phyloP scores from a whole-genome alignment of 495 filamentous ascomycete species.

The Penicillium cosmopolitanum region DNA sequence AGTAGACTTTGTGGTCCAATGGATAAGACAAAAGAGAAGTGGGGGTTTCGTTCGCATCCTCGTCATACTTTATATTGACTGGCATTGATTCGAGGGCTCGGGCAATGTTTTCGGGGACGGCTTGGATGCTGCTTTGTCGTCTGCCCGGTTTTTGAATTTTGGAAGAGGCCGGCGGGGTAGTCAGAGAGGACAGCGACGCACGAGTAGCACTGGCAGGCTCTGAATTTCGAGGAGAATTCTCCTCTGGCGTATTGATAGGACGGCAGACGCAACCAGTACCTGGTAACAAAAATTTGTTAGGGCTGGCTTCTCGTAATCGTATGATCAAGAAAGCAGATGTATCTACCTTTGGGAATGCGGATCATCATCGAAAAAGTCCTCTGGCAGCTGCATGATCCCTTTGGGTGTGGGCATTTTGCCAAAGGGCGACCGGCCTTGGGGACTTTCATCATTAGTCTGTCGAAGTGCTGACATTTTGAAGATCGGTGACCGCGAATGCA shows the following conservation, averaged over 20 bases:
- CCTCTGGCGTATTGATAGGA: neutral
- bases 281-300: conserved; percentile 23
- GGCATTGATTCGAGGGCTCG: conserved; percentile 32
- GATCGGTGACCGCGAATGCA: conserved; percentile 88
- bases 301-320: conserved; percentile 17
- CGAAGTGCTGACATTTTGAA: conserved; percentile 78
- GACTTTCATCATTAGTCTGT: conserved; percentile 76
- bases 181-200: conserved; percentile 13
- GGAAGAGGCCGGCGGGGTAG: conserved; percentile 20
- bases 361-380: conserved; percentile 56
- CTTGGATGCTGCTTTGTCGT: conserved; percentile 32
- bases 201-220: conserved; percentile 11
- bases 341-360: conserved; percentile 51
- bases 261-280: conserved; percentile 1
- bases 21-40: conserved; percentile 8
- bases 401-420: conserved; percentile 74
- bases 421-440: conserved; percentile 80
- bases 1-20: conserved; percentile 7
- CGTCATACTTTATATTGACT: conserved; percentile 28
- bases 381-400: conserved; percentile 61
- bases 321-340: neutral
- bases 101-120: conserved; percentile 31
- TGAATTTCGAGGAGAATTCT: neutral
- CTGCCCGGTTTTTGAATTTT: conserved; percentile 35
- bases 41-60: neutral